Base-by-base conservation (phyloP, 768 basidiomycete genomes). In the Mycena chlorophos region DNA sequence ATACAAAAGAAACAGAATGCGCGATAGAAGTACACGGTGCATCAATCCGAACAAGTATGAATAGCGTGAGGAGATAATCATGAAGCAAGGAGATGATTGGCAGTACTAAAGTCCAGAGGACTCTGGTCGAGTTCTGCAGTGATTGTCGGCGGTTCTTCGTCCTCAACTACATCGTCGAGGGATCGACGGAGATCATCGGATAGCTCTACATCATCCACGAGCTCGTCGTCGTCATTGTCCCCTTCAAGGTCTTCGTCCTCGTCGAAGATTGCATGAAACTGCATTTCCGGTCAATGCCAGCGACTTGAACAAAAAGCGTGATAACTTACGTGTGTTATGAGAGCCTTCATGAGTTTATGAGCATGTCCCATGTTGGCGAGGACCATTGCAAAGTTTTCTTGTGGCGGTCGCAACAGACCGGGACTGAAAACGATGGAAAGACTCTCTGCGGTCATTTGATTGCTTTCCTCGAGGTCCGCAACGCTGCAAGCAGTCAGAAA, bases 381-480 rank as follows among this genome's bases (percentile, higher is more conserved):
- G 63, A 91, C 87, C 70, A 87, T 78, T 12, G 80, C 83, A 69
- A 91, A 87, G 66, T 90, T 87, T 57, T 88, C 89, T 65, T 87
- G 84, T 2, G 88, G 88, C 3, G 89, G 86, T 19, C 89, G 84
- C 49, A 91, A 67, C 45, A 92, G 70, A 65, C 90, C 91, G 5
- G 89, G 90, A 57, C 89, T 89, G 70, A 93, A 92, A 17, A 93
- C 90, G 50, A 92, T 91, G 0, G 92, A 87, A 3, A 94, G 76
- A 5, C 88, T 85, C 61, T 92, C 87, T 1, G 89, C 85, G 2
- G 88, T 90, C 92, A 94, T 94, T 56, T 94, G 91, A 63, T 93
- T 94, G 47, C 85, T 80, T 55, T 93, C 91, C 66, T 94, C 91
- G 69, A 80, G 90, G 65, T 93, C 90, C 3, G 90, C 89, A n/a